Base-by-base conservation (phyloP, 768 basidiomycete species). In the Filobasidium floriforme region DNA sequence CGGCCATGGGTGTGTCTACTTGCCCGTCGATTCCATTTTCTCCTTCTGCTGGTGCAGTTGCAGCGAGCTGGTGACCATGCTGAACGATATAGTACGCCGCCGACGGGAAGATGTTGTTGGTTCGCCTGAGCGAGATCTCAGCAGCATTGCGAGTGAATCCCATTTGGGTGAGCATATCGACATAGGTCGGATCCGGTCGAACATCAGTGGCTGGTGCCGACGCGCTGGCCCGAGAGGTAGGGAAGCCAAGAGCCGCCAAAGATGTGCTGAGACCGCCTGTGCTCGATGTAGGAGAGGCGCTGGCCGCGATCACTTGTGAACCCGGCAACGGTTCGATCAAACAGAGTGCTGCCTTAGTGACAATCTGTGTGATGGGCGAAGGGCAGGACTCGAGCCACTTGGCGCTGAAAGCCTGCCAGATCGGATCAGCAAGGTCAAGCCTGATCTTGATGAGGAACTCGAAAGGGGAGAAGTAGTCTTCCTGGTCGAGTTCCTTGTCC, bases 101-200 rank as follows among this genome's bases (percentile, higher is more conserved):
- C 5, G 88, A 86, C 52, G 83, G 86, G 72, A 96, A 82, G 73
- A 96, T 92, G 78, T 98, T 98, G 68, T 88, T 85, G 4, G 88
- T 86, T 12, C 93, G 89, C 22, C 83, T 78, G 44, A 99, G 81
- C 4, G 94, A 94, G 61, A 87, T 84, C 73, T 89, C 89, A 1
- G 87, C 90, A 14, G 90, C 89, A 49, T 85, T 84, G n/a, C 92
- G 86, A 41, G 88, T 86, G 81, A 98, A 99, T 55, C 96, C 96
- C 96, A 99, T 98, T 73, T 98, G 96, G 11, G 85, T 87, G 63
- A 98, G 82, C 72, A 91, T 88, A 60, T 85, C 84, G 62, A 97
- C 85, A 28, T 61, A 65, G 10, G 24, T 60, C 57, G 66, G 68
- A 62, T 61, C 67, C 22, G 28, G 59, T 59, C 54, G 59, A n/a